phyloP scores from a whole-genome alignment of 192 early-diverging fungal species.

The Dimargaris cristalligena region DNA sequence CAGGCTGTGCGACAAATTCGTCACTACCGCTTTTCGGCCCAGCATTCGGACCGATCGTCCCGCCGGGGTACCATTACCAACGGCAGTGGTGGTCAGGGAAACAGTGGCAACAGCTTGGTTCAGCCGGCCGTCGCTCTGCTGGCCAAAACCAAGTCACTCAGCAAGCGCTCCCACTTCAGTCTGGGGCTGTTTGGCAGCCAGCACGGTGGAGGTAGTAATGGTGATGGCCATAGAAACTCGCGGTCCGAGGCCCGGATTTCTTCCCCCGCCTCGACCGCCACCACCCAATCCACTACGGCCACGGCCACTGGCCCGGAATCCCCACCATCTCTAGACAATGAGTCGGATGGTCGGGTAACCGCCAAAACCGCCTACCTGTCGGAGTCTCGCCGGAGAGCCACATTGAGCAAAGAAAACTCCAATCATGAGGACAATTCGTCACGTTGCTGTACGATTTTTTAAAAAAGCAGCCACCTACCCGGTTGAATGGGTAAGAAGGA shows the following conservation, averaged over 20 bases:
- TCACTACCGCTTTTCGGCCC: conserved; percentile 9
- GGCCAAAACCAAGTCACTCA: background rate
- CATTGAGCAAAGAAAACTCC: background rate
- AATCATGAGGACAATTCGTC: background rate
- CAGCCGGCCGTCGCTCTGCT: background rate
- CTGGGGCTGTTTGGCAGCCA: no score
- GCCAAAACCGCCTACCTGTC: background rate
- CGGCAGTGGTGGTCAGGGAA: background rate
- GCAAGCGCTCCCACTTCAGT: no score
- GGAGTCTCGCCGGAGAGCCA: background rate
- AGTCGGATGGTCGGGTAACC: no score
- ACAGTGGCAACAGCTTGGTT: background rate
- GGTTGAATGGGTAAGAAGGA: no score
- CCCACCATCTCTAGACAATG: background rate
- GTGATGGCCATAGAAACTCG: background rate
- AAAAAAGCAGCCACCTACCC: no score
- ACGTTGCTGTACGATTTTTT: background rate
- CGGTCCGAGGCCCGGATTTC: background rate
- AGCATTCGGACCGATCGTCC: no score
- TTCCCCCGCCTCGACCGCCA: background rate
- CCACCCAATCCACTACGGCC: background rate
- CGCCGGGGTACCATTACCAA: background rate
- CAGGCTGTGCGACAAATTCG: conserved; percentile 78
- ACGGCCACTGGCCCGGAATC: no score
- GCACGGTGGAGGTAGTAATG: no score